Evolutionary conservation across 164 flowering plant species (phyloP).

Genomic region (Aristolochia californica): DNA sequence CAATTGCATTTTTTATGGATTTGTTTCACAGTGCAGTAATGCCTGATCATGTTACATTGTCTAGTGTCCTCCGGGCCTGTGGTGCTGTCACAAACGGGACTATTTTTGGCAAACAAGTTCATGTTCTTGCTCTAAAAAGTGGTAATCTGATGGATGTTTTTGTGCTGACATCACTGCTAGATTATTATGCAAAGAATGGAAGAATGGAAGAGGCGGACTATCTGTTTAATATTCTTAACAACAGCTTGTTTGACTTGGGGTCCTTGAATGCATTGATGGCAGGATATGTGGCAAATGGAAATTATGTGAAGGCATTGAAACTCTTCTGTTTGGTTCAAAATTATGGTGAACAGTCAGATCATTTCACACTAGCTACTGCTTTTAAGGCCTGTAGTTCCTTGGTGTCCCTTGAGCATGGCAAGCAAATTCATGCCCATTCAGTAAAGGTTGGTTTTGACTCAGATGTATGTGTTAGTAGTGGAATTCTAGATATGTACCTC

Average conservation of each 20-base stretch:
- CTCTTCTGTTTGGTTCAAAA: conserved; percentile 24
- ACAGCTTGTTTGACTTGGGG: conserved; percentile 25
- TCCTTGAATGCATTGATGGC: conserved; percentile 49
- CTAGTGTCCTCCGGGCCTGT: conserved; percentile 44
- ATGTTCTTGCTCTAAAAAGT: conserved; percentile 37
- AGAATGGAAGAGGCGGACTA: conserved; percentile 37
- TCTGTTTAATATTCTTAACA: conserved; percentile 14
- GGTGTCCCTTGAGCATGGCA: conserved; percentile 28
- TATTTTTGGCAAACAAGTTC: conserved; percentile 33
- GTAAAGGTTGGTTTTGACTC: conserved; percentile 27
- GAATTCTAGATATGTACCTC: conserved; percentile 42
- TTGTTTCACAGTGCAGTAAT: conserved; percentile 21
- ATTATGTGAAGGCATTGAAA: conserved; percentile 29
- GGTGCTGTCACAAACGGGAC: conserved; percentile 20
- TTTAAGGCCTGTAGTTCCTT: conserved; percentile 36
- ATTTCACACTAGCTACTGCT: conserved; percentile 37
- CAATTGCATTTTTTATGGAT: conserved; percentile 20
- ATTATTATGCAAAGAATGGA: conserved; percentile 36
- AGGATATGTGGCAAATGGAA: conserved; percentile 27
- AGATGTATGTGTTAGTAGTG: conserved; percentile 35
- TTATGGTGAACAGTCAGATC: conserved; percentile 25
- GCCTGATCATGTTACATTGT: conserved; percentile 44
- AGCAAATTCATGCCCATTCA: conserved; percentile 36
- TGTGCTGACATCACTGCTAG: conserved; percentile 44
- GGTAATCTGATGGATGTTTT: conserved; percentile 24